phyloP scores from a whole-genome alignment of 1,284 basidiomycete genomes.

The Moesziomyces aphidis region DNA sequence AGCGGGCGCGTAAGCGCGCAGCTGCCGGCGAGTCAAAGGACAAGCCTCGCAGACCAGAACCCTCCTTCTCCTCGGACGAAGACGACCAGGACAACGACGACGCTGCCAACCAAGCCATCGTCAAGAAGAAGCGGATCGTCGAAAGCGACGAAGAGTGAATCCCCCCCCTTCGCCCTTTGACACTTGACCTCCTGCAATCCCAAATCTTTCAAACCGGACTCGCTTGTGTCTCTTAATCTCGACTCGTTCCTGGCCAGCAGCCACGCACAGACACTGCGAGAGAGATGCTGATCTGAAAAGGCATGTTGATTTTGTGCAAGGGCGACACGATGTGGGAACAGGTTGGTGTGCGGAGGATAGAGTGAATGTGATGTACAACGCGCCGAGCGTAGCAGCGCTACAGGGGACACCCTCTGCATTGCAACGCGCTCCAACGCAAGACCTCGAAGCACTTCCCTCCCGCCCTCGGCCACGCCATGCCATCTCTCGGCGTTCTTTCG shows the following conservation, averaged over 20 bases:
- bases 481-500: conserved; percentile 2
- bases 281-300: conserved; percentile 20
- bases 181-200: no score
- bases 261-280: not conserved
- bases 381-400: conserved; percentile 10
- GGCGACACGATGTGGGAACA: conserved; percentile 24
- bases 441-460: conserved; percentile 25
- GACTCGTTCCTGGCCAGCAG: no score
- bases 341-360: conserved; percentile 13
- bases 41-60: conserved; percentile 39
- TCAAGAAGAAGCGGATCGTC: conserved; percentile 53
- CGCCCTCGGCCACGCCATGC: conserved; percentile 11
- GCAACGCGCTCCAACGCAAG: conserved; percentile 20
- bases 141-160: conserved; percentile 50
- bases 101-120: conserved; percentile 24
- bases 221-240: no score
- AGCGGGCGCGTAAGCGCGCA: conserved; percentile 41
- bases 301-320: conserved; percentile 50
- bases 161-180: no score
- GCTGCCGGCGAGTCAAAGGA: conserved; percentile 12
- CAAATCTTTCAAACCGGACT: no score
- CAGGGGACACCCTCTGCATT: not conserved
- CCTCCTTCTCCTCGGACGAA: conserved; percentile 42
- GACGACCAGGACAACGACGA: conserved; percentile 41
- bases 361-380: conserved; percentile 41